Conservation (phyloP, 1,284 basidiomycete species). For the Ceratobasidium sp. region DNA sequence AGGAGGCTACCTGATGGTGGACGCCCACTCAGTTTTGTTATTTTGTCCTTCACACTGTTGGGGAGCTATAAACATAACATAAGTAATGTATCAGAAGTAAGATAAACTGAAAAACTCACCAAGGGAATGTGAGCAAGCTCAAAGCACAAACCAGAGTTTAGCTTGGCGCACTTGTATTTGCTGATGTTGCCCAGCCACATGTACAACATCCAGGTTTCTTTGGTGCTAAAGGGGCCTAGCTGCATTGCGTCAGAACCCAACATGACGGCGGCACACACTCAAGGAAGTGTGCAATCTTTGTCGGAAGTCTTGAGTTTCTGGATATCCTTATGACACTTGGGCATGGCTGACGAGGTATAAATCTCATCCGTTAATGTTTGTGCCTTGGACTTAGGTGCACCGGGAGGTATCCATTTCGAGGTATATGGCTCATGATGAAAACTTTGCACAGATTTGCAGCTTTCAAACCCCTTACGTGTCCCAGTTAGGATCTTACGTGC, state of each 20-base stretch:
- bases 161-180: conserved; percentile 54
- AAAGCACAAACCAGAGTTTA: conserved; percentile 51
- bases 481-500: conserved; percentile 1
- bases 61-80: too few relatives aligned
- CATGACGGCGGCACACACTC: conserved; percentile 55
- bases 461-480: neutral
- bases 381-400: neutral
- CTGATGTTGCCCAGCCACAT: conserved; percentile 55
- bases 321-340: conserved; percentile 12
- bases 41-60: conserved; percentile 12
- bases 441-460: neutral
- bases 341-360: conserved; percentile 13
- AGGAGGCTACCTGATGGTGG: conserved; percentile 48
- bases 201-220: conserved; percentile 57
- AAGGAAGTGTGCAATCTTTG: conserved; percentile 52
- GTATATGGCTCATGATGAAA: conserved; percentile 30
- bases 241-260: conserved; percentile 59
- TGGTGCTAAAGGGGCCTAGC: conserved; percentile 56
- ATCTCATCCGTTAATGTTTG: neutral
- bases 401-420: neutral
- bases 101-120: too few relatives aligned
- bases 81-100: too few relatives aligned
- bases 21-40: conserved; percentile 11
- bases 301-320: conserved; percentile 38
- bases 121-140: conserved; percentile 57